These are phyloP conservation scores for Raffaelea arxii DNA, from an alignment of 2,329 filamentous ascomycete genomes.

Conservation along the genomic window DNA sequence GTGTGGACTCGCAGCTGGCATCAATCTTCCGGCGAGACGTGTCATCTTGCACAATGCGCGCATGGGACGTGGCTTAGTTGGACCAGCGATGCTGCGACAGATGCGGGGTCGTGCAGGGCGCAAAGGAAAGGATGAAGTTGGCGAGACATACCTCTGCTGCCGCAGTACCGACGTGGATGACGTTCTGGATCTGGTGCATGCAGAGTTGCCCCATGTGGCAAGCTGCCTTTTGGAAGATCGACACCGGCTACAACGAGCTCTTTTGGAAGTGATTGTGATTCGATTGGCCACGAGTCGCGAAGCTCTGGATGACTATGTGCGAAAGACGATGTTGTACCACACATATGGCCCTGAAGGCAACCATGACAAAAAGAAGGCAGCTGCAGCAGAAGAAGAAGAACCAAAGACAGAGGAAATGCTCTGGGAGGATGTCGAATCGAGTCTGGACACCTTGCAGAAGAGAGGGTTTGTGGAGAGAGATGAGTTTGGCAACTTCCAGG, in stretches of 20 bases:
- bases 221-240: slow-evolving; percentile 56
- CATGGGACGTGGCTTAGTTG: slow-evolving; percentile 69
- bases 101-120: slow-evolving; percentile 72
- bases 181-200: slow-evolving; percentile 60
- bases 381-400: neutral
- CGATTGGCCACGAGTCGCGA: slow-evolving; percentile 56
- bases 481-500: slow-evolving; percentile 38
- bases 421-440: slow-evolving; percentile 40
- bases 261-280: slow-evolving; percentile 62
- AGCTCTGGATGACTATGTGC: slow-evolving; percentile 58
- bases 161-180: slow-evolving; percentile 57
- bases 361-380: slow-evolving; percentile 24
- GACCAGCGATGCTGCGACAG: slow-evolving; percentile 68
- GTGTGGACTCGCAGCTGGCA: slow-evolving; percentile 73
- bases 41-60: slow-evolving; percentile 67
- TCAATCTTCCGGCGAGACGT: slow-evolving; percentile 63
- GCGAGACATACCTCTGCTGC: slow-evolving; percentile 71
- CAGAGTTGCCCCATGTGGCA: slow-evolving; percentile 58
- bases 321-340: slow-evolving; percentile 55
- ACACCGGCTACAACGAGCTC: slow-evolving; percentile 57
- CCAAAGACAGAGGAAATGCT: neutral
- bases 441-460: slow-evolving; percentile 29
- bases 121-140: slow-evolving; percentile 68
- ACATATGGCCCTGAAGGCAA: slow-evolving; percentile 32
- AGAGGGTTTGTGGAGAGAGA: slow-evolving; percentile 40